Base-by-base conservation (phyloP, 345 rosid genomes). In the Acer negundo region DNA sequence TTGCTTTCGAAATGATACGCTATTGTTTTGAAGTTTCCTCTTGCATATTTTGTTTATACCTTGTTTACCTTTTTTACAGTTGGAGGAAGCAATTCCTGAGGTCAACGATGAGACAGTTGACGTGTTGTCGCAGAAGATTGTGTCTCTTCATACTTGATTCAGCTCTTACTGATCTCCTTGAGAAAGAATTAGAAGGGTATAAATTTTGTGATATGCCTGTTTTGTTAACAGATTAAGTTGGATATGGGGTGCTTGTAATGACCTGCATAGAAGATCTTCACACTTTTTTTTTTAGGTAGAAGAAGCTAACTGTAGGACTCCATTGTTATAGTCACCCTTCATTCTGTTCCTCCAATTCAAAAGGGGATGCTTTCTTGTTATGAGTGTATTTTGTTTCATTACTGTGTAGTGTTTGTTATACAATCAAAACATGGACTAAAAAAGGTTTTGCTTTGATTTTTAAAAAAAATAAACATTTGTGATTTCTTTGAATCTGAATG, bases 61-160 rank as follows among this genome's bases (percentile, higher is more conserved):
- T 0, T 23, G 35, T 26, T 20, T 42, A 38, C 62, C 8, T n/a
- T 67, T 83, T 42, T 55, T 20, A 61, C 81, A 86, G 90, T 79
- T 75, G 47, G 94, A 81, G 77, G 90, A 87, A 59, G 65, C 89
- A 2, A 90, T 89, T 64, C 40, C 80, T 5, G 94, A 85, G 81
- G 83, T 22, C 6, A 61, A 58, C 2, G 87, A 90, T 2, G 98
- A 92, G 77, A 70, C 75, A 9, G 85, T 84, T 1, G 87, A 86
- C 2, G 88, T 72, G 7, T 79, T 94, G 87, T 66, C 97, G 67
- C 85, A 79, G 58, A 88, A 87, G 83, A 82, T 94, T 10, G 87
- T 86, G 20, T 80, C 81, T 24, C 87, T 96, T 44, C 85, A 85
- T 79, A 77, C 87, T 23, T 88, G 89, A 89, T 81, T 64, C 67